Evolutionary conservation across 1,284 basidiomycete genomes (phyloP).

Genomic region (Grifola frondosa): DNA sequence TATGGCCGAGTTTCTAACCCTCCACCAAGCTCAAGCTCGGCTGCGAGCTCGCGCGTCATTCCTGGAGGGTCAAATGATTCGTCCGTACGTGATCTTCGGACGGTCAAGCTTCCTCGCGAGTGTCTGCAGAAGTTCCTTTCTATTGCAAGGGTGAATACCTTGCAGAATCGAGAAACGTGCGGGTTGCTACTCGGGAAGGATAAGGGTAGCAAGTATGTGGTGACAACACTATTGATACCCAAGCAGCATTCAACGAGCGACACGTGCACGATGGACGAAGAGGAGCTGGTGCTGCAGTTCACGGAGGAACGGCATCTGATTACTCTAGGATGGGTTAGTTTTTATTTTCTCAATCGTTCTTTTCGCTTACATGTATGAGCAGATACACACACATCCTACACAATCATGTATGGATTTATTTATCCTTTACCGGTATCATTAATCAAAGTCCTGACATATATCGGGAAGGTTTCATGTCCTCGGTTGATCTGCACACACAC

Average conservation of each 20-base stretch:
- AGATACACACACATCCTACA: constrained; percentile 93
- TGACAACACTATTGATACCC: constrained; percentile 73
- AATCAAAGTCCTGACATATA: constrained; percentile 2
- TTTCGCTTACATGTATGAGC: constrained; percentile 6
- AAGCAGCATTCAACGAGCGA: constrained; percentile 83
- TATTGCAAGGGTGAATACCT: constrained; percentile 64
- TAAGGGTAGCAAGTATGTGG: constrained; percentile 58
- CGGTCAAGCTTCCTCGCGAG: constrained; percentile 65
- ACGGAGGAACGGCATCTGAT: constrained; percentile 77
- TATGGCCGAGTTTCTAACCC: constrained; percentile 5
- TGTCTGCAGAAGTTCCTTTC: constrained; percentile 71
- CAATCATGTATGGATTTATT: constrained; percentile 66
- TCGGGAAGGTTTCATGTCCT: constrained; percentile 77
- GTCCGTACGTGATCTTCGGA: constrained; percentile 45
- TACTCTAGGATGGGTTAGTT: constrained; percentile 84
- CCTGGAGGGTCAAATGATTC: constrained; percentile 31
- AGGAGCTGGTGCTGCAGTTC: constrained; percentile 82
- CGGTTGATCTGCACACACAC: constrained; percentile 87
- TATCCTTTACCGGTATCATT: constrained; percentile 2
- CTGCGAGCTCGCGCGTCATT: constrained; percentile 27
- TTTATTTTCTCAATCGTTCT: not conserved
- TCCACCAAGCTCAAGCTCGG: constrained; percentile 4
- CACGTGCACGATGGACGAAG: constrained; percentile 86
- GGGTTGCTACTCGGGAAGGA: constrained; percentile 61
- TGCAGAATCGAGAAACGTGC: constrained; percentile 62